Conservation (phyloP, 169 alveolate genomes). For the Eimeria brunetti region DNA sequence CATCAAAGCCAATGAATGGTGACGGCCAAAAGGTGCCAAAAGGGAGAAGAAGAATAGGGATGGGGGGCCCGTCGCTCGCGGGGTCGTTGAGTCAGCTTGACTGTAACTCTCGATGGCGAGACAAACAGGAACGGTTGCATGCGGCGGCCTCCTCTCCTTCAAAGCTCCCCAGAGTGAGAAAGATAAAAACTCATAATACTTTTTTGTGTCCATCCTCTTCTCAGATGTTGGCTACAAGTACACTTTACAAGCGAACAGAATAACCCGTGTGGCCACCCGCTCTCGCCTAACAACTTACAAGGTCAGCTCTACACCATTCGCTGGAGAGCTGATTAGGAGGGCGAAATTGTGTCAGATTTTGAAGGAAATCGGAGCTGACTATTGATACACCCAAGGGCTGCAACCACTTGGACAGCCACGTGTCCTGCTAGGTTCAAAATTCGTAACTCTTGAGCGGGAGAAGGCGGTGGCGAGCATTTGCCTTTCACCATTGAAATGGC, state of each 20-base stretch:
- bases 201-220: not conserved
- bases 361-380: not conserved
- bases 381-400: not conserved
- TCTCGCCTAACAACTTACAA: not conserved
- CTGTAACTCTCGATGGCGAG: slow-evolving; percentile 5
- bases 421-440: not conserved
- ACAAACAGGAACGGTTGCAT: not conserved
- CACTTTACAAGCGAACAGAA: not conserved
- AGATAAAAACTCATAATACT: not conserved
- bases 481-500: not conserved
- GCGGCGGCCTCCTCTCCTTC: not conserved
- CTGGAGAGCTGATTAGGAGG: not conserved
- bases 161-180: not conserved
- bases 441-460: not conserved
- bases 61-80: not conserved
- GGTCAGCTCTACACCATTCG: not conserved
- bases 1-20: not conserved
- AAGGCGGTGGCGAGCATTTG: not conserved
- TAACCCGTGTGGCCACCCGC: not conserved
- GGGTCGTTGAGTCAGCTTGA: slow-evolving; percentile 1
- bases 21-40: not conserved
- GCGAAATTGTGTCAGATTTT: not conserved
- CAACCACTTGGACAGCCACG: not conserved
- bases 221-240: not conserved
- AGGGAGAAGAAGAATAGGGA: not conserved